Percentiles rank a stretch among this genome's conserved stretches.
These are phyloP conservation scores for Pontederia paniculata DNA, from an alignment of 176 grass and related monocot genomes.

Conservation along the genomic window DNA sequence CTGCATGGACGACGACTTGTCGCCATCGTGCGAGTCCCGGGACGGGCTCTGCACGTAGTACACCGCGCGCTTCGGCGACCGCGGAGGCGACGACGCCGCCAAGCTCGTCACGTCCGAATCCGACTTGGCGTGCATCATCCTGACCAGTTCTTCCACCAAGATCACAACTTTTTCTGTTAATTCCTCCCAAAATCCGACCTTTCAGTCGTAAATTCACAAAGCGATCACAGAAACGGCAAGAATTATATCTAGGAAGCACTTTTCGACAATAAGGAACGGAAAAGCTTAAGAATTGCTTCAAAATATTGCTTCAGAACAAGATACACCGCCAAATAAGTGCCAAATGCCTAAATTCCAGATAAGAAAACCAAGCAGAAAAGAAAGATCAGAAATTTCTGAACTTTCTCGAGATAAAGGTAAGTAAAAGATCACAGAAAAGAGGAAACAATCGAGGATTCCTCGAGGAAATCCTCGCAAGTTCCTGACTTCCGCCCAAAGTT, in stretches of 20 bases:
- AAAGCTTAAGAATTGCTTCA: not conserved
- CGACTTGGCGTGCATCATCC: constrained; percentile 66
- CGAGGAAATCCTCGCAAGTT: no score
- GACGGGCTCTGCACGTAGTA: constrained; percentile 96
- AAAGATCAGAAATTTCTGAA: not conserved
- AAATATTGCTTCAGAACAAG: not conserved
- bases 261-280: not conserved
- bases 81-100: constrained; percentile 52
- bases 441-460: not conserved
- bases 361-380: not conserved
- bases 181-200: not conserved
- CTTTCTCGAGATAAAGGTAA: not conserved
- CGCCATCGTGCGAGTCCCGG: constrained; percentile 66
- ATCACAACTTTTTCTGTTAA: not conserved
- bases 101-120: constrained; percentile 82
- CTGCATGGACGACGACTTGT: constrained; percentile 69
- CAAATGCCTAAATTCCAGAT: not conserved
- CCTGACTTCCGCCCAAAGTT: not conserved
- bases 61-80: constrained; percentile 46
- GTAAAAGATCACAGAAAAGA: not conserved
- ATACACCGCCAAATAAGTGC: not conserved
- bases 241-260: not conserved
- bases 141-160: not conserved
- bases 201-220: no score
- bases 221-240: not conserved